Evolutionary conservation across 371 early-diverging fungal species (phyloP), one percentile per base, ranked within the genome.

Genomic region (Mortierella sp.): DNA sequence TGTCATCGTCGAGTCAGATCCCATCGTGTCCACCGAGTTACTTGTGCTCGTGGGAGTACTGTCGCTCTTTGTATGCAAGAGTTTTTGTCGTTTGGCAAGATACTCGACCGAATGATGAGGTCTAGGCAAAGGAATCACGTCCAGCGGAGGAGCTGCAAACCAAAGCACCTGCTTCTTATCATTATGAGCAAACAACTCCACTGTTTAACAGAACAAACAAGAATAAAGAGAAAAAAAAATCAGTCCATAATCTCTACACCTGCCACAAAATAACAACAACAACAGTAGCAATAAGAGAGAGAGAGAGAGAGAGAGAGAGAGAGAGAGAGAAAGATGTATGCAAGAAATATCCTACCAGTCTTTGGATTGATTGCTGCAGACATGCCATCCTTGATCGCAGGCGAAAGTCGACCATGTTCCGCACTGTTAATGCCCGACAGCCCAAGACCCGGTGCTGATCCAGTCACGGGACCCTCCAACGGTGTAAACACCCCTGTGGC

Each of bases 101-200:
- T 75, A 75, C 52, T 75, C 76, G 5, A 70, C 67, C 7, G 76
- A 75, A 46, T 75, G 76, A 53, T 75, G 76, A 0, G 76, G 76
- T 47, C 53, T 66, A 5, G 76, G 70, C 25, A 75, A 14, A 5
- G 76, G 70, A 21, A 75, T 68, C 44, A 75, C 67, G 60, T 75
- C 76, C 18, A 75, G 16, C 9, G 76, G 76, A 28, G 76, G 76
- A 0, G 66, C 66, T 18, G 76, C 70, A 59, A 76, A 76, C 76
- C 76, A 76, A 26, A 76, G 64, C 14, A 76, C 76, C 1, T 74
- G 60, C 0, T 70, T 70, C 60, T 76, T 76, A 26, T 76, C 76
- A 23, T 68, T 76, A 43, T 70, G 76, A 7, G 62, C 67, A 67
- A 76, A 68, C 60, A 66, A 25, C 21, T 76, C 76, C 9, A 60